phyloP scores from a whole-genome alignment of 306 rosid species.

The Lathyrus sativus region DNA sequence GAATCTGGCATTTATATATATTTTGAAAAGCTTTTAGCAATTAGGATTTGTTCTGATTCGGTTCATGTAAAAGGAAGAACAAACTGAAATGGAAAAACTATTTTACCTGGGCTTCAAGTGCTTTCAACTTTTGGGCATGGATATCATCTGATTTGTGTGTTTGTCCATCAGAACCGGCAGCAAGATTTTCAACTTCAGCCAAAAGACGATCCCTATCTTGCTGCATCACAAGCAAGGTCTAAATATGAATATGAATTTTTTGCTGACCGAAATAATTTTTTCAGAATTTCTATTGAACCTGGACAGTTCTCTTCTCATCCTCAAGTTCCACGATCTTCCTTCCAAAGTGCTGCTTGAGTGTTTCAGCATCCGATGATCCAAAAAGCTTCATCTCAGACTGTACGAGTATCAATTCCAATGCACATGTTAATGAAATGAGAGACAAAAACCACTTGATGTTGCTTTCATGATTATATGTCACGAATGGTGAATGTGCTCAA shows the following conservation, averaged over 20 bases:
- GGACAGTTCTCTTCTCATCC: constrained; percentile 88
- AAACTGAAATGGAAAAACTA: constrained; percentile 7
- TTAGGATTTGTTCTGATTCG: constrained; percentile 25
- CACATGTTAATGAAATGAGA: constrained; percentile 8
- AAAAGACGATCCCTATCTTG: constrained; percentile 85
- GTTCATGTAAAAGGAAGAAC: constrained; percentile 18
- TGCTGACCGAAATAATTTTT: constrained; percentile 24
- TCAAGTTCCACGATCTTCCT: constrained; percentile 90
- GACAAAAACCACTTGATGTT: constrained; percentile 27
- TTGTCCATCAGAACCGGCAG: constrained; percentile 86
- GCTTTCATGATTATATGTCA: constrained; percentile 26
- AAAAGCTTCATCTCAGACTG: constrained; percentile 93
- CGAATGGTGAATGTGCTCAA: constrained; percentile 26
- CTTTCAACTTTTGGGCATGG: constrained; percentile 82
- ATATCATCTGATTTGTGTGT: constrained; percentile 80
- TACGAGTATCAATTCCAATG: constrained; percentile 34
- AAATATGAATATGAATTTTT: constrained; percentile 43
- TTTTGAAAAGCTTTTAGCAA: constrained; percentile 33
- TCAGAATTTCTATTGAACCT: constrained; percentile 54
- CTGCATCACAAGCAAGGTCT: constrained; percentile 55
- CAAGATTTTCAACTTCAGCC: constrained; percentile 91
- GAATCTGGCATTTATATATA: constrained; percentile 59
- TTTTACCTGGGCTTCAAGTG: constrained; percentile 89
- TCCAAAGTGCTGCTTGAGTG: constrained; percentile 94
- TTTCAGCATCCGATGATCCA: constrained; percentile 66